These are phyloP conservation scores for Lipomyces oligophaga DNA, from an alignment of 805 yeast genomes.

Conservation along the genomic window DNA sequence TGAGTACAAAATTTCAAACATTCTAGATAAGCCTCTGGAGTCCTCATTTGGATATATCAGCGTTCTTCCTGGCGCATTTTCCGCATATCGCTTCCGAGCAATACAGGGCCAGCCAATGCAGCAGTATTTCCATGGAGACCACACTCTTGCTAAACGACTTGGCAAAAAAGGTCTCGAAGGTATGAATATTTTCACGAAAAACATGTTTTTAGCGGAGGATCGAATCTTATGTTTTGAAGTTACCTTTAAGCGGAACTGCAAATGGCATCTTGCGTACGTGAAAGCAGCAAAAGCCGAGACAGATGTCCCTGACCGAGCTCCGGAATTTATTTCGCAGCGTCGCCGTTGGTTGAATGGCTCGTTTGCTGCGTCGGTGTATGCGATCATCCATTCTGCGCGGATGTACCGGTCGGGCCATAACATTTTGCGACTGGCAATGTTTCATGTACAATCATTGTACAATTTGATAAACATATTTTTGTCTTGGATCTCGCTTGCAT, in stretches of 20 bases:
- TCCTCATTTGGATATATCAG: conserved; percentile 61
- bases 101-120: conserved; percentile 61
- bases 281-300: conserved; percentile 64
- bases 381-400: conserved; percentile 53
- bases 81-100: conserved; percentile 60
- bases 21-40: conserved; percentile 63
- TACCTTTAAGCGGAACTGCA: conserved; percentile 53
- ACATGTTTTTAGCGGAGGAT: conserved; percentile 69
- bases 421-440: conserved; percentile 45
- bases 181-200: conserved; percentile 60
- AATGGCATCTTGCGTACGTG: conserved; percentile 62
- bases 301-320: conserved; percentile 60
- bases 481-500: conserved; percentile 62
- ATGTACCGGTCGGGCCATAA: conserved; percentile 56
- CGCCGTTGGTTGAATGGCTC: conserved; percentile 70
- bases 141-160: conserved; percentile 44
- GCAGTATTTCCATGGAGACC: conserved; percentile 65
- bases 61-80: conserved; percentile 66
- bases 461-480: conserved; percentile 52
- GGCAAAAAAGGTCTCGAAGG: conserved; percentile 57
- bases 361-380: conserved; percentile 59
- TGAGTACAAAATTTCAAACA: conserved; percentile 53
- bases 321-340: conserved; percentile 61
- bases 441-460: conserved; percentile 55
- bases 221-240: conserved; percentile 64